Evolutionary conservation across 306 rosid genomes (phyloP).

Genomic region (Quercus suber): DNA sequence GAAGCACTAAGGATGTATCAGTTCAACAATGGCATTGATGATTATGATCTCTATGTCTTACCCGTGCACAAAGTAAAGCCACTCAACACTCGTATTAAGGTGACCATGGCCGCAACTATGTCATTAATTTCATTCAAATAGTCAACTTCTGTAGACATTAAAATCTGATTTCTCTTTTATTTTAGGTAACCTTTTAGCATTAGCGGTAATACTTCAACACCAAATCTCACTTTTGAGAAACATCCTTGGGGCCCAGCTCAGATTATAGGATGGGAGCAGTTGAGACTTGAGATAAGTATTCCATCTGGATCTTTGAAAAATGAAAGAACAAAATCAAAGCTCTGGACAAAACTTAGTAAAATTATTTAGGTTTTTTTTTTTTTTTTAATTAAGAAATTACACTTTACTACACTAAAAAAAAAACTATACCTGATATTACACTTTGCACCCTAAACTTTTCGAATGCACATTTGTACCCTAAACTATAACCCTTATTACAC

Average conservation of each 20-base stretch:
- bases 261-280: too few relatives aligned
- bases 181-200: too few relatives aligned
- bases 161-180: too few relatives aligned
- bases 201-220: too few relatives aligned
- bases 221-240: neutral
- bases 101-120: neutral
- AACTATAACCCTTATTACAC: too few relatives aligned
- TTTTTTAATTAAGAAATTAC: too few relatives aligned
- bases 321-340: neutral
- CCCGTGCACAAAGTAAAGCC: neutral
- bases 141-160: too few relatives aligned
- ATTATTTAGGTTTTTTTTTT: too few relatives aligned
- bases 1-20: neutral
- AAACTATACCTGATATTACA: too few relatives aligned
- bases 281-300: neutral
- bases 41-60: neutral
- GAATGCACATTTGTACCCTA: too few relatives aligned
- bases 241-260: neutral
- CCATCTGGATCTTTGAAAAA: neutral
- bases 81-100: neutral
- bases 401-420: too few relatives aligned
- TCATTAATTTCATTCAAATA: neutral
- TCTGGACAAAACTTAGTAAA: neutral
- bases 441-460: too few relatives aligned
- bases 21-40: neutral